phyloP scores from a whole-genome alignment of 129 eudicot species.

The Silybum marianum region DNA sequence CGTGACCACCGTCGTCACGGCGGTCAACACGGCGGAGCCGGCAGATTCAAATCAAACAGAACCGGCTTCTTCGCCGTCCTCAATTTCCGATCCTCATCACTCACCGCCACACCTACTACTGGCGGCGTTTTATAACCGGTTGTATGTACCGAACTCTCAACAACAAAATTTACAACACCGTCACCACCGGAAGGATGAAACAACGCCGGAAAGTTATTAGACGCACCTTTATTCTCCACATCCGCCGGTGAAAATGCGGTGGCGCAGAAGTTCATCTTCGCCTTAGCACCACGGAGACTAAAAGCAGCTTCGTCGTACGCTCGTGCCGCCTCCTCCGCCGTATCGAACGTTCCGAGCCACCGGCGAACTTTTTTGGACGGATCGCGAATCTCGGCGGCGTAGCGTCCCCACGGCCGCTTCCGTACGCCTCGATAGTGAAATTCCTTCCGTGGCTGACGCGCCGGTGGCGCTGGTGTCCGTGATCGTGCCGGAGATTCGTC shows the following conservation, averaged over 20 bases:
- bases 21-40: conserved; percentile 49
- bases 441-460: conserved; percentile 4
- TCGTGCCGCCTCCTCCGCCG: conserved; percentile 66
- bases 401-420: conserved; percentile 76
- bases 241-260: conserved; percentile 16
- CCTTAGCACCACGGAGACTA: conserved; percentile 59
- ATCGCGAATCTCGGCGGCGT: conserved; percentile 79
- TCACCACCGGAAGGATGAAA: conserved; percentile 7
- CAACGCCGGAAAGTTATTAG: conserved; percentile 18
- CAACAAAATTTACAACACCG: background rate
- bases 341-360: conserved; percentile 73
- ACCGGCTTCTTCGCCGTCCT: conserved; percentile 42
- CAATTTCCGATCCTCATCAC: conserved; percentile 28
- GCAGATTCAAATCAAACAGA: conserved; percentile 56
- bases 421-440: conserved; percentile 60
- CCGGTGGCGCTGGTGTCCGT: conserved; percentile 7
- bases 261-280: conserved; percentile 52
- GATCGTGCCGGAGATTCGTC: conserved; percentile 15
- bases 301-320: conserved; percentile 70
- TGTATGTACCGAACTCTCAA: conserved; percentile 18
- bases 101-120: conserved; percentile 34
- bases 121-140: conserved; percentile 15
- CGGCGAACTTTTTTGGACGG: conserved; percentile 54
- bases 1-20: conserved; percentile 14
- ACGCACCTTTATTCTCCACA: background rate